Base-by-base conservation (phyloP, 768 basidiomycete genomes). In the Auricularia cornea region DNA sequence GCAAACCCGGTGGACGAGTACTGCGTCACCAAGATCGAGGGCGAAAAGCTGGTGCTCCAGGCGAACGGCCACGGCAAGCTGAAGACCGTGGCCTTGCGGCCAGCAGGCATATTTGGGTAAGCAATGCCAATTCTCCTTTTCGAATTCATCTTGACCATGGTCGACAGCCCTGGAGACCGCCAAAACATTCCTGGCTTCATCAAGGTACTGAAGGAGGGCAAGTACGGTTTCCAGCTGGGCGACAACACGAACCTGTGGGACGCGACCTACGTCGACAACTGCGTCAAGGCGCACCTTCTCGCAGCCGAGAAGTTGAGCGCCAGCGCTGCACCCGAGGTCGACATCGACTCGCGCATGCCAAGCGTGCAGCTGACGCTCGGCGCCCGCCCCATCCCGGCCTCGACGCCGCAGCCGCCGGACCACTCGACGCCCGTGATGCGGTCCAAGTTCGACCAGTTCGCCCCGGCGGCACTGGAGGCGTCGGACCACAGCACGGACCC, bases 51-150 rank as follows among this genome's bases (percentile, higher is more conserved):
- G 40, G 88, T 98, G 8, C 78, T 99, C 2, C 85, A 80, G 31
- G 91, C 97, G 16, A 99, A 98, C 69, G 92, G 90, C 3, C 84
- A 88, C 69, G 84, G 83, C 26, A 92, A 90, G 16, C 79, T 98
- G 5, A 74, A 91, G 66, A 98, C 97, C 1, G 92, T 95, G 56
- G 90, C 94, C 16, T 76, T 98, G 51, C 80, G 97, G 41, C 96
- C 96, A 1, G 88, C 95, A 20, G 94, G 96, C 2, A 97, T 98
- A 69, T 98, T 98, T 69, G 97, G 97, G 94, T 92, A 66, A n/a
- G n/a, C n/a, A n/a, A n/a, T 60, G 87, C 74, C 14, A 14, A 38
- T 16, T 11, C 20, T 20, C 61, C 33, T 14, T 28, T 56, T 44
- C 1, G 29, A 38, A 16, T 60, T 54, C 0, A 10, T 38, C 20